Evolutionary conservation across 306 rosid species (phyloP).

Genomic region (Vicia faba): DNA sequence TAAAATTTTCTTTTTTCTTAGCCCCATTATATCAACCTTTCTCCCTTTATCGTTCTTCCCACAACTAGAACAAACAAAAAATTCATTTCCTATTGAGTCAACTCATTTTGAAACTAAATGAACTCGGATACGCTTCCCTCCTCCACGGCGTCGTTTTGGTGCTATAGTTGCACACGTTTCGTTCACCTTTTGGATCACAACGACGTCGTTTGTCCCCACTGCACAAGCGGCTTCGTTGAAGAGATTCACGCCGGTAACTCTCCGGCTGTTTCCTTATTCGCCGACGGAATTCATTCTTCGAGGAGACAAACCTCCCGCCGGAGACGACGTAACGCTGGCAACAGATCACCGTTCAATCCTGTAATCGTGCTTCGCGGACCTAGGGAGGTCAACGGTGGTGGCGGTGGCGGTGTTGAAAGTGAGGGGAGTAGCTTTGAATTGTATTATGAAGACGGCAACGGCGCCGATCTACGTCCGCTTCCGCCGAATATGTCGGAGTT

Average conservation of each 20-base stretch:
- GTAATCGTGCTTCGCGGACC: constrained; percentile 77
- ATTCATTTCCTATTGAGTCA: constrained; percentile 6
- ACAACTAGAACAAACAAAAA: not conserved
- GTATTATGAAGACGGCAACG: constrained; percentile 74
- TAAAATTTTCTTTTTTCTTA: not conserved
- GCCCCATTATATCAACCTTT: not conserved
- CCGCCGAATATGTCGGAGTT: constrained; percentile 78
- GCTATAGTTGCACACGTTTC: constrained; percentile 75
- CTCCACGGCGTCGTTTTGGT: constrained; percentile 79
- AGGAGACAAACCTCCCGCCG: constrained; percentile 57
- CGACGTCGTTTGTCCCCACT: constrained; percentile 68
- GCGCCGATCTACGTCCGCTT: constrained; percentile 74
- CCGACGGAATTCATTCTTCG: constrained; percentile 35
- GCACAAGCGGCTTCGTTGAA: constrained; percentile 74
- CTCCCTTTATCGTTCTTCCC: not conserved
- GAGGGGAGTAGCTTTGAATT: constrained; percentile 62
- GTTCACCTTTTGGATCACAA: constrained; percentile 45
- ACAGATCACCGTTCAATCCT: constrained; percentile 70
- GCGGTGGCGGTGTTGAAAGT: not conserved
- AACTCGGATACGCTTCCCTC: constrained; percentile 41
- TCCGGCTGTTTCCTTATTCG: constrained; percentile 42
- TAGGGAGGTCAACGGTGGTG: constrained; percentile 30
- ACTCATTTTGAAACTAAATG: constrained; percentile 20
- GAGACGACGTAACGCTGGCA: constrained; percentile 54
- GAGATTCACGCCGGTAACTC: constrained; percentile 59